These are phyloP conservation scores for Cadophora sp. DNA, from an alignment of 2,329 filamentous ascomycete species.

Conservation along the genomic window DNA sequence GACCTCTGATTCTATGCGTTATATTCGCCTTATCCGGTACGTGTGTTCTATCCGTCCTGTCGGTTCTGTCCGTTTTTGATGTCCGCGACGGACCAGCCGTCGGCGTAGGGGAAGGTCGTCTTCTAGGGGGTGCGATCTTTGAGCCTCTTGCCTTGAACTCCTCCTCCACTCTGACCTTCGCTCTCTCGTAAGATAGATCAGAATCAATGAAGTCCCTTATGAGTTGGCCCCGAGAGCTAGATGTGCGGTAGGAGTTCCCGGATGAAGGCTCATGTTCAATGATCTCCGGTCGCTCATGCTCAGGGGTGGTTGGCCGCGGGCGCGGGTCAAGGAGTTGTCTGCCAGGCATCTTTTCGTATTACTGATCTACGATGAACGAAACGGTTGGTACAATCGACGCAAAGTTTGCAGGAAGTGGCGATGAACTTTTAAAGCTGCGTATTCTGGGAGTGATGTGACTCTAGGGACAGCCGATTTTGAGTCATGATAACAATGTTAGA, in stretches of 20 bases:
- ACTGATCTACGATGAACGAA: neutral
- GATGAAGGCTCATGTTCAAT: slow-evolving; percentile 2
- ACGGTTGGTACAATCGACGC: neutral
- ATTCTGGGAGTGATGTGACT: no score
- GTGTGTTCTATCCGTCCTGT: neutral
- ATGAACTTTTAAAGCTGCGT: no score
- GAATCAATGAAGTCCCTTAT: neutral
- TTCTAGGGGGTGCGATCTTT: neutral
- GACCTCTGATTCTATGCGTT: neutral
- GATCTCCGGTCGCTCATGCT: neutral
- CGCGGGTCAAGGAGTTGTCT: neutral
- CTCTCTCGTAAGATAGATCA: slow-evolving; percentile 26
- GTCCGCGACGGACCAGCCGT: neutral
- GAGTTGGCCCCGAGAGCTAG: neutral
- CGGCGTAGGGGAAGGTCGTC: neutral
- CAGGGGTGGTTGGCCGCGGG: neutral
- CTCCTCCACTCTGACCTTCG: neutral
- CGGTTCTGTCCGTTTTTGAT: neutral
- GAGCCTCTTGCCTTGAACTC: neutral
- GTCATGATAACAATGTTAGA: neutral
- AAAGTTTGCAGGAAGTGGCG: no score
- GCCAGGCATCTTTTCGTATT: neutral
- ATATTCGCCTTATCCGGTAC: neutral
- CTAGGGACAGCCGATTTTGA: neutral
- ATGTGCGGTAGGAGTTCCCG: neutral